These are phyloP conservation scores for Hysterium pulicare DNA, from an alignment of 2,329 filamentous ascomycete species.

Conservation along the genomic window DNA sequence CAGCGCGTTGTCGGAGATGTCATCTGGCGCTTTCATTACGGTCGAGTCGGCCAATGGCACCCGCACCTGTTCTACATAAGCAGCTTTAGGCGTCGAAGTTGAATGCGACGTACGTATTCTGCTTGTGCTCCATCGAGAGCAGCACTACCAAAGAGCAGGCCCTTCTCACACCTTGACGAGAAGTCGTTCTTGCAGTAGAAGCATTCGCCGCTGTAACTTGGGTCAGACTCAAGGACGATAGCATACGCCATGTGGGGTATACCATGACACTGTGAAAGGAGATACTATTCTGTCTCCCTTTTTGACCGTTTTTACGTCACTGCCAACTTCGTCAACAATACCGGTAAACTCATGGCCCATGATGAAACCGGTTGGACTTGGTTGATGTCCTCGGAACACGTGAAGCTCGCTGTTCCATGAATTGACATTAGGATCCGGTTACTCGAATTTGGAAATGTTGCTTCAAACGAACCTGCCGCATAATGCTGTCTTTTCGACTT, in stretches of 20 bases:
- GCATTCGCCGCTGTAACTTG: slow-evolving; percentile 57
- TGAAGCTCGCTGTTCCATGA: slow-evolving; percentile 86
- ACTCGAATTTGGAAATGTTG: background rate
- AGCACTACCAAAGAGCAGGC: slow-evolving; percentile 66
- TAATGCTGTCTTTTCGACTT: slow-evolving; percentile 76
- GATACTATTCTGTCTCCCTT: slow-evolving; percentile 76
- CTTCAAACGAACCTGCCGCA: slow-evolving; percentile 96
- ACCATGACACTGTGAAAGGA: slow-evolving; percentile 64
- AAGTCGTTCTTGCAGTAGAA: slow-evolving; percentile 79
- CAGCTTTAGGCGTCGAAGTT: background rate
- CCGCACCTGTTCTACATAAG: slow-evolving; percentile 36
- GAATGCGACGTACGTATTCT: slow-evolving; percentile 58
- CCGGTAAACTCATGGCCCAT: slow-evolving; percentile 90
- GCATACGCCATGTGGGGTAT: background rate
- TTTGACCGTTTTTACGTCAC: slow-evolving; percentile 63
- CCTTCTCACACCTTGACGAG: slow-evolving; percentile 72
- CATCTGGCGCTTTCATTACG: slow-evolving; percentile 67
- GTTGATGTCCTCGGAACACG: slow-evolving; percentile 77
- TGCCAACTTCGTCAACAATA: slow-evolving; percentile 64
- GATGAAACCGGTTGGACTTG: slow-evolving; percentile 61
- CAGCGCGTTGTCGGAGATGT: slow-evolving; percentile 69
- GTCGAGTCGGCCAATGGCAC: slow-evolving; percentile 79
- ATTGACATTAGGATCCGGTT: background rate
- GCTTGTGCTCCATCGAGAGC: slow-evolving; percentile 75
- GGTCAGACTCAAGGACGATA: background rate